Base-by-base conservation (phyloP, 2,329 filamentous ascomycete genomes). In the Dothideomycetes sp. region DNA sequence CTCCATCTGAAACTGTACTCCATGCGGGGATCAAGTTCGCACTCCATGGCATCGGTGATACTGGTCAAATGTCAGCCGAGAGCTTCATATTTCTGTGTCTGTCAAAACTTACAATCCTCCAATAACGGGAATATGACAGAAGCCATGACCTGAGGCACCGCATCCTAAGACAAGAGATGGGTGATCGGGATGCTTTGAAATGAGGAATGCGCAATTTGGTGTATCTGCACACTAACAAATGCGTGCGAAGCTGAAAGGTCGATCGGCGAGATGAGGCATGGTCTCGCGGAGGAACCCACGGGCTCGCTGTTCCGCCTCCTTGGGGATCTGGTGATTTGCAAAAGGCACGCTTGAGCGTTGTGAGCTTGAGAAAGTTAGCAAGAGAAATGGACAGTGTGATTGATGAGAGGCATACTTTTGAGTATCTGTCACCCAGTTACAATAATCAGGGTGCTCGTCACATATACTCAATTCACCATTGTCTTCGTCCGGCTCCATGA, bases 181-280 rank as follows among this genome's bases (percentile, higher is more conserved):
- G 33, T 64, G 54, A 5, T 63, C 55, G 0, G 70, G 68, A 51
- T 75, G 70, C 27, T 56, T 54, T 36, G 67, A 65, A 7, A 76
- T 71, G 13, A 76, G 52, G 40, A 74, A 76, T n/a, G 66, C 59
- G 3, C 70, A 63, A 51, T 76, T 69, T 0, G 67, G 64, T 0
- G 72, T 76, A 47, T 76, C 72, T 1, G 71, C 65, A 48, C 71
- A 73, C 72, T 72, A 76, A 54, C 71, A 76, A 25, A 76, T 68
- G n/a, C 70, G 59, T 6, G 68, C 69, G 46, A 70, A 73, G 17
- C 55, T 63, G 36, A 75, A 67, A 0, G 63, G 61, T 3, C 71
- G 62, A 3, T 65, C 52, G 0, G 67, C 64, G 4, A 75, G 62
- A 41, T 74, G 68, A 0, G 71, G 71, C 68, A 75, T 71, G 2